Base-by-base conservation (phyloP, 768 basidiomycete genomes). In the Tremella fuciformis region DNA sequence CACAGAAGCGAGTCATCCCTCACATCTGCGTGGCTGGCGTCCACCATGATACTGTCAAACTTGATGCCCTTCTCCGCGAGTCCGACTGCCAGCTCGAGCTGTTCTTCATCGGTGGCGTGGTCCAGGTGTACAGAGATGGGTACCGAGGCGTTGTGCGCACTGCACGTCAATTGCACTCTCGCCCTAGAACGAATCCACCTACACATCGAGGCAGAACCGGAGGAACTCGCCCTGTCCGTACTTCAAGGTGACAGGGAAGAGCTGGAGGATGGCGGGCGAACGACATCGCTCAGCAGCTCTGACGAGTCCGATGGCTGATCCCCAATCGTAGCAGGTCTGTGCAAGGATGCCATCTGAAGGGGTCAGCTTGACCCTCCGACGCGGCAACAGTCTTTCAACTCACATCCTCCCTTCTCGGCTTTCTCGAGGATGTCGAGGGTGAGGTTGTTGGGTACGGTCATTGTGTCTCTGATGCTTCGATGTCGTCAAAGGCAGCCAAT, bases 31-130 rank as follows among this genome's bases (percentile, higher is more conserved):
- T 76, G 77, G 56, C 62, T 65, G 21, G 76, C 74, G 53, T 78
- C 77, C 19, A 78, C 75, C 77, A 78, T 78, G 64, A 78, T 78
- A 56, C 65, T 69, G 59, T 78, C 77, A 48, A 78, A 77, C 16
- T 69, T 67, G 57, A 77, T 73, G 16, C 76, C 77, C 40, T 70
- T 60, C 64, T 78, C 77, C 6, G 77, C 77, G 18, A 76, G 69
- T 13, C 70, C 69, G 47, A 78, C 62, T 2, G 75, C 64, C 4
- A 71, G 71, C 55, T 76, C 76, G 50, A 78, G 71, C 51, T 76
- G 74, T 41, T 72, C 72, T n/a, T 65, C 68, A 40, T 75, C 73
- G 34, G 75, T 76, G 2, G 75, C 75, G 57, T 76, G 75, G 57
- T 76, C 76, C 18, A 78, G 67, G 52, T 78, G 77, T 16, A 78